Evolutionary conservation across 2,329 filamentous ascomycete genomes (phyloP).

Genomic region (Dactylellina leptospora): DNA sequence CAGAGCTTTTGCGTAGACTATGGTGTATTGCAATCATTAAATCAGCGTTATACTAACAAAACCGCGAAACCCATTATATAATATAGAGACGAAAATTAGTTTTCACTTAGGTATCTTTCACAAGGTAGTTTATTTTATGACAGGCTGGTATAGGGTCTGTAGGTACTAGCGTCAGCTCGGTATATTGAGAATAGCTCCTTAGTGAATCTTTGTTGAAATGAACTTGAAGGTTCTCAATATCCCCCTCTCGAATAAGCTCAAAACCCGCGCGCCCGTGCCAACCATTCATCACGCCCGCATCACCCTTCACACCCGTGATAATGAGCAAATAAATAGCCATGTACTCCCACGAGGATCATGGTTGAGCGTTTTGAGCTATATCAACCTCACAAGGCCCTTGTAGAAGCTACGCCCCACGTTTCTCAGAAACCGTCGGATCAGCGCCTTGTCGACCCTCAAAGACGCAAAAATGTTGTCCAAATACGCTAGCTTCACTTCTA

Average conservation of each 20-base stretch:
- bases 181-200: too few species aligned
- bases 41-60: too few species aligned
- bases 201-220: not conserved
- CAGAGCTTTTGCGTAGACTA: too few species aligned
- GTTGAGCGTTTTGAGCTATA: conserved; percentile 45
- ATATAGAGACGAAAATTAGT: too few species aligned
- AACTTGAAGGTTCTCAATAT: conserved; percentile 21
- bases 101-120: too few species aligned
- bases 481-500: not conserved
- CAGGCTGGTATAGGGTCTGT: too few species aligned
- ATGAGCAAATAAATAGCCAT: conserved; percentile 41
- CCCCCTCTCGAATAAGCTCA: conserved; percentile 31
- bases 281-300: not conserved
- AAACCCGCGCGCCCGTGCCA: not conserved
- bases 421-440: not conserved
- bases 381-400: conserved; percentile 42
- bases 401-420: too few species aligned
- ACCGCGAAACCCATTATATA: too few species aligned
- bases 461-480: conserved; percentile 15
- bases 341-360: conserved; percentile 4
- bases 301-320: not conserved
- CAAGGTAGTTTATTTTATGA: too few species aligned
- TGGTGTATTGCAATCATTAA: too few species aligned
- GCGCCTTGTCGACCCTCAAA: not conserved
- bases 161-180: too few species aligned